phyloP scores from a whole-genome alignment of 2,329 filamentous ascomycete genomes.

The Calonectria montana region DNA sequence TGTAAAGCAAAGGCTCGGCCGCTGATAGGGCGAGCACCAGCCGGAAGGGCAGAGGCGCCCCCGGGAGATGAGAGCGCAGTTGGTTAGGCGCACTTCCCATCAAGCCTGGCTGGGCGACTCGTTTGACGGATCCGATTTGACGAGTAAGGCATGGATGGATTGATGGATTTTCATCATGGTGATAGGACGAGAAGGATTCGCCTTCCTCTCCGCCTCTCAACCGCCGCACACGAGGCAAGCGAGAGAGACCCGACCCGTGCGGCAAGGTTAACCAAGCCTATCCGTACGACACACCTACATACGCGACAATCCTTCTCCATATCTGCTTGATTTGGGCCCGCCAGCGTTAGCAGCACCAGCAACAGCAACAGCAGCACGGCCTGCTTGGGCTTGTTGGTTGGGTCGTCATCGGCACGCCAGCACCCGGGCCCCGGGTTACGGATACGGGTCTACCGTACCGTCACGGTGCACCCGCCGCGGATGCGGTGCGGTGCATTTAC shows the following conservation, averaged over 20 bases:
- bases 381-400: slow-evolving; percentile 8
- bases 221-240: background rate
- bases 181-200: slow-evolving; percentile 2
- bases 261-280: slow-evolving; percentile 1
- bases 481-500: slow-evolving; percentile 15
- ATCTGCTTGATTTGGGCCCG: background rate
- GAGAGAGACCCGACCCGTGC: slow-evolving; percentile 6
- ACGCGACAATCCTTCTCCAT: background rate
- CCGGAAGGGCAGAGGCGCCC: slow-evolving; percentile 22
- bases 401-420: slow-evolving; percentile 16
- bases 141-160: slow-evolving; percentile 3
- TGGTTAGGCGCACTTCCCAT: slow-evolving; percentile 17
- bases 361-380: background rate
- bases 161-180: slow-evolving; percentile 9
- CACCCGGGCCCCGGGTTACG: slow-evolving; percentile 22
- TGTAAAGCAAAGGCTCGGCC: slow-evolving; percentile 7
- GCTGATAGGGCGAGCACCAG: slow-evolving; percentile 22
- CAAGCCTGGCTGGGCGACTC: slow-evolving; percentile 8
- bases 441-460: slow-evolving; percentile 10
- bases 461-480: slow-evolving; percentile 10
- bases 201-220: background rate
- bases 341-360: background rate
- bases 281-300: background rate
- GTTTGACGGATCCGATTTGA: slow-evolving; percentile 19
- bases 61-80: slow-evolving; percentile 20